phyloP scores from a whole-genome alignment of 2,329 filamentous ascomycete genomes.

The Tolypocladium sp. region DNA sequence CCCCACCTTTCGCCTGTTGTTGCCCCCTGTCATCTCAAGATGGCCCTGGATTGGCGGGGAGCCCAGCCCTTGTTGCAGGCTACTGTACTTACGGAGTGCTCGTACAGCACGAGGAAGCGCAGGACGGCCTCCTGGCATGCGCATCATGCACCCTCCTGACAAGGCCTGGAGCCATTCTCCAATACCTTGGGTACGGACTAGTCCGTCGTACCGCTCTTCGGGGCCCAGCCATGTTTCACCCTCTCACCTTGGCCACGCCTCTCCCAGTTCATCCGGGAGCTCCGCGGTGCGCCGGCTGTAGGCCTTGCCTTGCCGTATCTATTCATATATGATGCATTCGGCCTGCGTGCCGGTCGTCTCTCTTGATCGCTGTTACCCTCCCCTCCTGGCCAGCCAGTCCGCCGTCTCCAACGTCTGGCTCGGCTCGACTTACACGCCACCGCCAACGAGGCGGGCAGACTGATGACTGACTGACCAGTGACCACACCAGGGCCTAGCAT shows the following conservation, averaged over 20 bases:
- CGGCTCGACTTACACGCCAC: not conserved
- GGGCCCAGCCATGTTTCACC: constrained; percentile 11
- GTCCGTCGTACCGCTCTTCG: not conserved
- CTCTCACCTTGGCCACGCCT: not conserved
- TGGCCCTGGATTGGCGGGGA: not conserved
- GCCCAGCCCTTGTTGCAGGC: not conserved
- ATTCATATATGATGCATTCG: not conserved
- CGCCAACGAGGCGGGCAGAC: not conserved
- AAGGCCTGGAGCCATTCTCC: too few species aligned
- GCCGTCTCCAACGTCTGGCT: not conserved
- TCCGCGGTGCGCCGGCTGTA: not conserved
- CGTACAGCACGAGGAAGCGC: not conserved
- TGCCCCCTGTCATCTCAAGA: not conserved
- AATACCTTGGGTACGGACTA: too few species aligned
- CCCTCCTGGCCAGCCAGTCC: not conserved
- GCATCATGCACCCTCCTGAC: not conserved
- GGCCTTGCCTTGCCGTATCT: not conserved
- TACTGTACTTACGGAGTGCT: not conserved
- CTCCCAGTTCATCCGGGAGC: not conserved
- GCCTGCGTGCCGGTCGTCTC: not conserved
- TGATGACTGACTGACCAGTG: not conserved
- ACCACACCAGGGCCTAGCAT: not conserved
- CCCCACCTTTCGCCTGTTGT: not conserved
- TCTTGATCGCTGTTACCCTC: not conserved
- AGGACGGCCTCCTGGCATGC: not conserved